Conservation (phyloP, 148 eudicot species). For the Cornus florida region DNA sequence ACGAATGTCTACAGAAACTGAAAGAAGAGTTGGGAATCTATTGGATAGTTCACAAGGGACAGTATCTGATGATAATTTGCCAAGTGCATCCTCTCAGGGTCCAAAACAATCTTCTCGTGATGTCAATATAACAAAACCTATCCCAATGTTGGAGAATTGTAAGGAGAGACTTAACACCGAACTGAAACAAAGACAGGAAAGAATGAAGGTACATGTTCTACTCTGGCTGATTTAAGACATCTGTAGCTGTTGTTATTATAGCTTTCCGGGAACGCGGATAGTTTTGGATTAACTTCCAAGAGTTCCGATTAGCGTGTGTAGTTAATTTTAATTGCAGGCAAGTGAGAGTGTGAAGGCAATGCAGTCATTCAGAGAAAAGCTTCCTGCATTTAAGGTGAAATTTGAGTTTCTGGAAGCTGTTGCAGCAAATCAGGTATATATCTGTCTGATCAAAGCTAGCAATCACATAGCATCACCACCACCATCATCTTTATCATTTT, state of each 20-base stretch:
- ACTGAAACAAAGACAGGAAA: constrained; percentile 80
- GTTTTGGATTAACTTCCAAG: not conserved
- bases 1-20: constrained; percentile 73
- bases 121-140: constrained; percentile 25
- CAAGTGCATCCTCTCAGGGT: constrained; percentile 48
- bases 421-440: constrained; percentile 69
- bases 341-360: constrained; percentile 60
- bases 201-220: constrained; percentile 50
- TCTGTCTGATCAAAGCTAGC: not conserved
- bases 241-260: constrained; percentile 5
- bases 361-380: constrained; percentile 79
- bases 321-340: constrained; percentile 41
- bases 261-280: not conserved
- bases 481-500: not conserved
- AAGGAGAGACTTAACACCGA: constrained; percentile 59
- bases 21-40: constrained; percentile 74
- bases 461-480: not conserved
- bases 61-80: constrained; percentile 23
- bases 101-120: constrained; percentile 25
- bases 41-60: constrained; percentile 54
- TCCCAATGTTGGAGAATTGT: constrained; percentile 30
- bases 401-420: constrained; percentile 85
- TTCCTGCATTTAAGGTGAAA: constrained; percentile 80
- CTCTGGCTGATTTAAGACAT: not conserved
- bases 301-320: not conserved